Percentiles rank a stretch among this genome's conserved stretches.
Evolutionary conservation across 441 rosid genomes (phyloP).

Genomic region (Mallotus repandus): DNA sequence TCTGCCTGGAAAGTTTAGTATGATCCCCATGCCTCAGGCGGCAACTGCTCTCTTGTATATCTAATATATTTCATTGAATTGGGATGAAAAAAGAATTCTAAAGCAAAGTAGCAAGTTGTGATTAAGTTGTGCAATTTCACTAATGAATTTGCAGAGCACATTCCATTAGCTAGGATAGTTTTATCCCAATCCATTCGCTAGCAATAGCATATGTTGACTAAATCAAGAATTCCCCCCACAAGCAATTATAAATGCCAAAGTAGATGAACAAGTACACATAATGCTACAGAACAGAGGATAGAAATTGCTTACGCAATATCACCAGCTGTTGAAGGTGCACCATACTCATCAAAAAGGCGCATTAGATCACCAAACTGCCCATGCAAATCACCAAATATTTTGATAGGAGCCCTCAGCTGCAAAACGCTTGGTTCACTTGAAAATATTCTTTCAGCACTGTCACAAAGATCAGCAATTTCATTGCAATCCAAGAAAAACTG

Average conservation of each 20-base stretch:
- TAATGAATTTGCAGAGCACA: neutral
- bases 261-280: constrained; percentile 1
- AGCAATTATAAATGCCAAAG: constrained; percentile 4
- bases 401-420: constrained; percentile 89
- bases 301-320: constrained; percentile 87
- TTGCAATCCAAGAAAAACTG: constrained; percentile 98
- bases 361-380: constrained; percentile 99
- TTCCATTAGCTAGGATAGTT: neutral
- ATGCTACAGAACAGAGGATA: neutral
- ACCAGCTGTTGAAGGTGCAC: constrained; percentile 98
- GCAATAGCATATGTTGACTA: neutral
- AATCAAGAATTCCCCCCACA: neutral
- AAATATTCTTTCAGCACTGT: constrained; percentile 84
- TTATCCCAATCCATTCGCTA: neutral
- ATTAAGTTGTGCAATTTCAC: neutral
- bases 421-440: constrained; percentile 87
- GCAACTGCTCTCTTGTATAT: neutral
- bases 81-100: no score
- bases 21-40: neutral
- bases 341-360: constrained; percentile 99
- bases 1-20: neutral
- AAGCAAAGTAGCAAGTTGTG: neutral
- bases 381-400: constrained; percentile 98
- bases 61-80: neutral
- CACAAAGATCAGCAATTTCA: constrained; percentile 98